Evolutionary conservation across 352 stramenopile species (phyloP), one percentile per base, ranked within the genome.

Genomic region (Phytophthora sp.): DNA sequence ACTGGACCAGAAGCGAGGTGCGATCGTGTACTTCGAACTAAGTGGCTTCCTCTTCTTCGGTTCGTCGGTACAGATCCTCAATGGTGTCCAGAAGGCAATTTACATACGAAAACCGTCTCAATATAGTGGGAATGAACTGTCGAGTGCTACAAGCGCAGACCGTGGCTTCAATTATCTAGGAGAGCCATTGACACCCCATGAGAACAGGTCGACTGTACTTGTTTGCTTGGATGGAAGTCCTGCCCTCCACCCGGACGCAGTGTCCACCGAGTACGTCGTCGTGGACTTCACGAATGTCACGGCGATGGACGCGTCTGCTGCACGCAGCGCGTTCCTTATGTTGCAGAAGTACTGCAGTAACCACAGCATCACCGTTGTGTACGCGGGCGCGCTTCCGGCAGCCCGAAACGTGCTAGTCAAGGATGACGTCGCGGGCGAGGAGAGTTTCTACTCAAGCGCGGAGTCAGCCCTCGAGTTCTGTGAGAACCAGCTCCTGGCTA

Each of bases 21-120:
- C 82, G 21, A 90, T 94, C 57, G 83, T 89, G 23, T 79, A 87
- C 51, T 70, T 95, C n/a, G 80, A 93, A 58, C 69, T 95, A 11
- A 84, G 90, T 38, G 86, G 86, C 20, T 93, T 89, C 44, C 63
- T 95, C 13, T 95, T 95, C 70, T 95, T 95, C 46, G 86, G 86
- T 18, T 91, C 81, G 29, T 89, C 83, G 1, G 78, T 93, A 36
- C 84, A 90, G 45, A 92, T 93, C 56, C 70, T 95, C 4, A 62
- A 91, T 20, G 65, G 82, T 35, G 82, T 93, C 0, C 86, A 93
- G 59, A 82, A 87, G 52, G 66, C 79, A 7, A 80, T 95, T 9
- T 77, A 79, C 47, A 69, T 94, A 7, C 63, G 63, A 31, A 87
- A 84, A 63, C 60, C 66, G 36, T 57, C n/a, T n/a, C n/a, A n/a